Base-by-base conservation (phyloP, 495 filamentous ascomycete genomes). In the Paragyromitra xinjiangensis region DNA sequence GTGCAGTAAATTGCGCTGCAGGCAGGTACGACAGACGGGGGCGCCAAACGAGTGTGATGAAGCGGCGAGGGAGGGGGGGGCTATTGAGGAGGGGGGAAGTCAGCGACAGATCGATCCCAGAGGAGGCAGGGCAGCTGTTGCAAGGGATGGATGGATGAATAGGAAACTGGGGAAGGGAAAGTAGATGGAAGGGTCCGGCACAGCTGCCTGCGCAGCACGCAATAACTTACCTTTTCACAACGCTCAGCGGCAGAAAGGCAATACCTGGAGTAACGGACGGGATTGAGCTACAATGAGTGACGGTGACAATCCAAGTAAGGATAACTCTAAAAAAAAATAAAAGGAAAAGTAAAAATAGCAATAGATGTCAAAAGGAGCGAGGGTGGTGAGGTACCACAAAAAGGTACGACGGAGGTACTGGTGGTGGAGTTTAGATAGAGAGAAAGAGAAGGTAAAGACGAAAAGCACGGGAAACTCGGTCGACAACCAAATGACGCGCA, bases 11-110 rank as follows among this genome's bases (percentile, higher is more conserved):
- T 78, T 78, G 73, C 74, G 48, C 75, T 78, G 74, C 77, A 79
- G 75, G 63, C 58, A 71, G 56, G 71, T 68, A 75, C 75, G 61
- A 78, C 73, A 39, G 45, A 76, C 74, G 56, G 64, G 76, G 56
- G 76, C 56, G 68, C 77, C 78, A 81, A 79, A 69, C 44, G 78
- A 80, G 78, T 61, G 77, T 79, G 61, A 66, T 80, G 78, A 80
- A 75, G 73, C 73, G 65, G 71, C 39, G 72, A 78, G 64, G 74
- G 53, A 51, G 48, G 53, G 39, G 67, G 72, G 29, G 71, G 74
- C 71, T 73, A 34, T 58, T 65, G 73, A 70, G 68, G 45, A 24
- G 55, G 74, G 74, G 40, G 75, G 66, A 78, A 77, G 74, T 78
- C 77, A 79, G 77, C 63, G 53, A 71, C 61, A 51, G 67, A 50